Percentiles rank a stretch among this genome's conserved stretches.
Conservation (phyloP, 352 stramenopile genomes). For the Thalassiosira mediterranea region DNA sequence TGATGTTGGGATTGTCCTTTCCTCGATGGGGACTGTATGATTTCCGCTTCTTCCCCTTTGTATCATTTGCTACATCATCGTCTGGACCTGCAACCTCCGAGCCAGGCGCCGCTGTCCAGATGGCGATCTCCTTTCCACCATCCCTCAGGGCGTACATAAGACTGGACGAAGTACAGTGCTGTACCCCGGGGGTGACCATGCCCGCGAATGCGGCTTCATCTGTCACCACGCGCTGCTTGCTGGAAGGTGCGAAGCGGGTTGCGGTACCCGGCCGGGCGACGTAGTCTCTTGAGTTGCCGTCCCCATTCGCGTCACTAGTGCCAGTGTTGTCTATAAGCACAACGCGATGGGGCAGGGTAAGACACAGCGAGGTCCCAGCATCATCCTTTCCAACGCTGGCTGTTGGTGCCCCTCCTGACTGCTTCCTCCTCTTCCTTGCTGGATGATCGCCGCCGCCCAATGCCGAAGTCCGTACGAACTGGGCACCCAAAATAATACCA, state of each 20-base stretch:
- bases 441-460: conserved; percentile 2
- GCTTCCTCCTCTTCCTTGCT: conserved; percentile 40
- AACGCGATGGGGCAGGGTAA: conserved; percentile 48
- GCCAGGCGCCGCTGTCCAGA: conserved; percentile 48
- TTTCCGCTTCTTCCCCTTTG: conserved; percentile 35
- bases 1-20: too few species aligned
- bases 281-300: conserved; percentile 36
- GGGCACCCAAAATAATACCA: conserved; percentile 26
- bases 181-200: conserved; percentile 31
- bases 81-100: conserved; percentile 43
- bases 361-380: conserved; percentile 33
- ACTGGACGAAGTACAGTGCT: conserved; percentile 41
- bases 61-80: conserved; percentile 28
- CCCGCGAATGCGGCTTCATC: conserved; percentile 24
- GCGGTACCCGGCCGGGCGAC: conserved; percentile 32
- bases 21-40: not conserved
- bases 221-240: not conserved
- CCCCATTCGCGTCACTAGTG: conserved; percentile 18
- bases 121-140: conserved; percentile 42
- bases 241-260: conserved; percentile 27
- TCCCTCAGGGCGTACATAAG: conserved; percentile 50
- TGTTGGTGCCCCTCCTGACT: not conserved
- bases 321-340: too few species aligned
- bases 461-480: conserved; percentile 37
- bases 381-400: conserved; percentile 19